Evolutionary conservation across 768 basidiomycete species (phyloP).

Genomic region (Tremella fuciformis): DNA sequence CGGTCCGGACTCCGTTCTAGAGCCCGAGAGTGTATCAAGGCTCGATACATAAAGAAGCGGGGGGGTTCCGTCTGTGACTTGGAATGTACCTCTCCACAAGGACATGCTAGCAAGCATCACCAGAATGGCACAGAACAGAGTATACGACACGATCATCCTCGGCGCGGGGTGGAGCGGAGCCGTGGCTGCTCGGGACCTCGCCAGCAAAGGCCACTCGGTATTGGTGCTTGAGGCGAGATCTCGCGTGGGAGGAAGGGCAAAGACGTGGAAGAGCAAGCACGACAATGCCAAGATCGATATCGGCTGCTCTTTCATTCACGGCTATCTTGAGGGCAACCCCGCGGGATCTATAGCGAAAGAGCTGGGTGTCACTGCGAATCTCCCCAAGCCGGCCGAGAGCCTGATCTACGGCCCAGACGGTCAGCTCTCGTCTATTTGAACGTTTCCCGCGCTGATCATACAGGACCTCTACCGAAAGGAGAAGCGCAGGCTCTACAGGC

Average conservation of each 20-base stretch:
- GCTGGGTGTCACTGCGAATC: slow-evolving; percentile 37
- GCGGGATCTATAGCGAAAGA: slow-evolving; percentile 40
- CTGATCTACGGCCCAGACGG: slow-evolving; percentile 42
- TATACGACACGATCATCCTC: slow-evolving; percentile 45
- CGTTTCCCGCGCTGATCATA: not conserved
- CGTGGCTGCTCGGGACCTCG: slow-evolving; percentile 38
- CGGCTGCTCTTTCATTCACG: slow-evolving; percentile 51
- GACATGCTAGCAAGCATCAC: too few relatives aligned
- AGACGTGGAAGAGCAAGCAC: slow-evolving; percentile 29
- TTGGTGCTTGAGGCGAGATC: slow-evolving; percentile 48
- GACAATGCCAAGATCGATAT: slow-evolving; percentile 43
- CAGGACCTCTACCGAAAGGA: slow-evolving; percentile 28
- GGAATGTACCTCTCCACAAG: too few relatives aligned
- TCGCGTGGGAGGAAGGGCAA: slow-evolving; percentile 45
- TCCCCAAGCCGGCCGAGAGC: slow-evolving; percentile 40
- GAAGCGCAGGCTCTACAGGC: slow-evolving; percentile 29
- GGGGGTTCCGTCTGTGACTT: too few relatives aligned
- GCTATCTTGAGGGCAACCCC: slow-evolving; percentile 48
- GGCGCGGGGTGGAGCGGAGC: slow-evolving; percentile 49
- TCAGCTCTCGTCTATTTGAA: slow-evolving; percentile 10
- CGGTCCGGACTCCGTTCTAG: too few relatives aligned
- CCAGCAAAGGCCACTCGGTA: slow-evolving; percentile 35
- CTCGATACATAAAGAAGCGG: too few relatives aligned
- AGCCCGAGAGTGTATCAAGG: too few relatives aligned
- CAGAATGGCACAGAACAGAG: not conserved